These are phyloP conservation scores for Exsudoporus frostii DNA, from an alignment of 768 basidiomycete genomes.

Conservation along the genomic window DNA sequence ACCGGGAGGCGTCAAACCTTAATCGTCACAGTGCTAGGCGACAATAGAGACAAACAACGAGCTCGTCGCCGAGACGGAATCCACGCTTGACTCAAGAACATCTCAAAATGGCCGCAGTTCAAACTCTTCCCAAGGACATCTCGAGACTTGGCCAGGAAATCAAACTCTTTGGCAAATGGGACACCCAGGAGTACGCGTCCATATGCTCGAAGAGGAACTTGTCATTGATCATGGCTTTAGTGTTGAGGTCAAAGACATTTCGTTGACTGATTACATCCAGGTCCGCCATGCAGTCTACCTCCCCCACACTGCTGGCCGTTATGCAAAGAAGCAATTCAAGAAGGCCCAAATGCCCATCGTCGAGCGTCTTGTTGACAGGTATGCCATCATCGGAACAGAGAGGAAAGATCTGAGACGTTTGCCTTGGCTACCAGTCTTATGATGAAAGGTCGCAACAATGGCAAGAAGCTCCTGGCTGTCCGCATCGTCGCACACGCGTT, in stretches of 20 bases:
- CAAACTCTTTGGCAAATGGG: constrained; percentile 99
- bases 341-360: constrained; percentile 99
- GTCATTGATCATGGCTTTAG: constrained; percentile 40
- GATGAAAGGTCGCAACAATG: constrained; percentile 99
- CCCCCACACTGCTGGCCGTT: constrained; percentile 98
- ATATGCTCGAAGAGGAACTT: not conserved
- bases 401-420: not conserved
- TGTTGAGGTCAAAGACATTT: constrained; percentile 99
- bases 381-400: constrained; percentile 24
- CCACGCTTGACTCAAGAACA: constrained; percentile 32
- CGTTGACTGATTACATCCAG: constrained; percentile 98
- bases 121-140: constrained; percentile 79
- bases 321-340: constrained; percentile 99
- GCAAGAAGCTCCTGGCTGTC: constrained; percentile 98
- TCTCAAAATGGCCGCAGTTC: constrained; percentile 58
- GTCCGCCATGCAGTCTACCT: constrained; percentile 96
- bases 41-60: constrained; percentile 25
- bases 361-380: constrained; percentile 98
- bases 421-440: constrained; percentile 64
- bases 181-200: constrained; percentile 83
- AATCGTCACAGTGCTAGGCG: constrained; percentile 2
- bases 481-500: constrained; percentile 99
- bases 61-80: constrained; percentile 21
- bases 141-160: constrained; percentile 80
- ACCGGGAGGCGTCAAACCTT: constrained; percentile 28